Percentiles rank a stretch among this genome's conserved stretches.
These are phyloP conservation scores for Ophiostoma perfectum DNA, from an alignment of 2,329 filamentous ascomycete genomes.

Conservation along the genomic window DNA sequence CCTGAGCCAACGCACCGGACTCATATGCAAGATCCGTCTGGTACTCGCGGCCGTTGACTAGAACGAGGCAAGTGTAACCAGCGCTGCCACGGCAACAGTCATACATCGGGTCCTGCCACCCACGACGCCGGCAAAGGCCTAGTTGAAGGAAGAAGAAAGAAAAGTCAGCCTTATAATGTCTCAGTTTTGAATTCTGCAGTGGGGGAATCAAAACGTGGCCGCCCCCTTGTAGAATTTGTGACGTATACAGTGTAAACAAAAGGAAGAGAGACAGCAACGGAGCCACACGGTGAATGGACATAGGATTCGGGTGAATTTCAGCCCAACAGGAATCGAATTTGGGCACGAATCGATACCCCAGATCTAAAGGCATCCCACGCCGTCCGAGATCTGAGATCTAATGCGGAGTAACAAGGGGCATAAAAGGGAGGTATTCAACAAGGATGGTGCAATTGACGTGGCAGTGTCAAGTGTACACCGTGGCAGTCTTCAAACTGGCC, in stretches of 20 bases:
- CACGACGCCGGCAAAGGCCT: constrained; percentile 92
- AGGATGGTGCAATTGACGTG: constrained; percentile 1
- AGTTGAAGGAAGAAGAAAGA: constrained; percentile 36
- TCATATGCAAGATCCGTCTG: constrained; percentile 83
- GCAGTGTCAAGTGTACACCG: constrained; percentile 2
- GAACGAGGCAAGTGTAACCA: constrained; percentile 83
- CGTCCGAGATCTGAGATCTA: constrained; percentile 18
- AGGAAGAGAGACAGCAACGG: not conserved
- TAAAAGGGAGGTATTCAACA: not conserved
- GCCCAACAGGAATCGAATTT: constrained; percentile 31
- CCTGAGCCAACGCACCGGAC: constrained; percentile 75
- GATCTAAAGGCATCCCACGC: constrained; percentile 11
- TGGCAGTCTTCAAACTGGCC: not conserved
- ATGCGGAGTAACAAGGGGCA: constrained; percentile 11
- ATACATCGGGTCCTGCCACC: constrained; percentile 88
- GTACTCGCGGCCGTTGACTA: constrained; percentile 95
- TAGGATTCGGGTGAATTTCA: constrained; percentile 34
- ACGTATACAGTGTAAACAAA: not conserved
- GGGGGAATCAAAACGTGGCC: not conserved
- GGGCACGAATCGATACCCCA: constrained; percentile 16
- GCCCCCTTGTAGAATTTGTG: not conserved
- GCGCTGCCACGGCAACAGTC: constrained; percentile 68
- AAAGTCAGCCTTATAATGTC: constrained; percentile 15
- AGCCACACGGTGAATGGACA: constrained; percentile 17
- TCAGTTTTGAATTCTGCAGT: not conserved